A percentile compares a stretch with the other conserved stretches of the same genome.
These are phyloP conservation scores for Cryphonectria nitschkei DNA, from an alignment of 2,329 filamentous ascomycete genomes.

Conservation along the genomic window DNA sequence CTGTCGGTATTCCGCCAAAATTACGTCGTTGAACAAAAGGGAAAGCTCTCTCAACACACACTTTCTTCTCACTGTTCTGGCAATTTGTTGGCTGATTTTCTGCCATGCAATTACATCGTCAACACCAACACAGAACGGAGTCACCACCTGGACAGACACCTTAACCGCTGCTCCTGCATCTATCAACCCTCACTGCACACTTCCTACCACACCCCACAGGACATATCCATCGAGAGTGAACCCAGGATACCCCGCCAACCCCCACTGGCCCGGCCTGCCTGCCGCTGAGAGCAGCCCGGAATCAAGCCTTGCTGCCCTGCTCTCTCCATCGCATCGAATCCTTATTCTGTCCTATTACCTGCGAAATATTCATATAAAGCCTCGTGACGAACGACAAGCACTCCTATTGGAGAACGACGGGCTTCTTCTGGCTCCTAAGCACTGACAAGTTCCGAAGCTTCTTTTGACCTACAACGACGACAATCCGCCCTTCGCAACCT, in stretches of 20 bases:
- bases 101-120: neutral
- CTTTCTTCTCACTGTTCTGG: neutral
- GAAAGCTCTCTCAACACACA: neutral
- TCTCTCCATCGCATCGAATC: neutral
- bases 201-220: neutral
- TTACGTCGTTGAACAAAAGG: constrained; percentile 12
- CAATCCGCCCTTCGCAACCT: neutral
- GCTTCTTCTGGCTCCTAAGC: neutral
- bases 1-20: constrained; percentile 10
- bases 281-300: neutral
- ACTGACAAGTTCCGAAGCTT: neutral
- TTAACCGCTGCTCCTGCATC: neutral
- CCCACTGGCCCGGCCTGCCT: neutral
- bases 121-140: neutral
- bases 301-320: neutral
- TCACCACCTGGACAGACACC: neutral
- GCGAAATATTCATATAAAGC: neutral
- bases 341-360: neutral
- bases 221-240: neutral
- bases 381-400: neutral
- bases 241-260: constrained; percentile 6
- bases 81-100: neutral
- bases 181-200: neutral
- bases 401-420: neutral
- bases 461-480: neutral